Evolutionary conservation across 139 green algal genomes (phyloP), one percentile per base, ranked within the genome.

Genomic region (Coelastrella sp.): DNA sequence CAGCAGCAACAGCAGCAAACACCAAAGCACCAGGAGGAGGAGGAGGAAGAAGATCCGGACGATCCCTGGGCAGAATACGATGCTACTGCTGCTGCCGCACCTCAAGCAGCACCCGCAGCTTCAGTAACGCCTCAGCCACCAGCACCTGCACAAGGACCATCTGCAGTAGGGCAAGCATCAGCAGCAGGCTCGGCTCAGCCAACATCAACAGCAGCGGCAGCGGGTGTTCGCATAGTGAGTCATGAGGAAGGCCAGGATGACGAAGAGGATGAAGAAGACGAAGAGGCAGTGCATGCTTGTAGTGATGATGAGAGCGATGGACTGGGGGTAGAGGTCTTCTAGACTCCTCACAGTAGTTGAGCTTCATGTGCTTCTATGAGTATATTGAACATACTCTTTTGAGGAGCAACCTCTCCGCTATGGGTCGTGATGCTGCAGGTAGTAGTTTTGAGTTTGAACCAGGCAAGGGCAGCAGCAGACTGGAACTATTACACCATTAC

Each of bases 281-380:
- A 68, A 14, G 78, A 65, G 72, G 85, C 61, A 15, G 49, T 68
- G 78, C 63, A 87, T 20, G 76, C 20, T 24, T 49, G 57, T 15
- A 81, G 49, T 56, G 87, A 86, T 59, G 87, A 86, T 58, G 87
- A 86, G 6, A 86, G 87, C 24, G 87, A 86, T 72, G 87, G 87
- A 4, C 11, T 84, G 25, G 85, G 85, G n/a, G 85, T 90, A 25
- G 85, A 90, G 85, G 73, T 84, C n/a, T 90, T 90, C n/a, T 90
- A 76, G 19, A 49, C 35, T 3, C 35, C 3, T 49, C 35, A 49
- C 35, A 49, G 35, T 49, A 49, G 35, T 49, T 49, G 19, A 27
- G 68, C 68, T 25, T 24, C 8, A 7, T 24, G 68, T 11, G 68
- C 7, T 76, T 25, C 17, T 24, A 10, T 35, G 68, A 24, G 35